A percentile compares a stretch with the other conserved stretches of the same genome.
These are phyloP conservation scores for Aaosphaeria arxii DNA, from an alignment of 2,329 filamentous ascomycete genomes.

Conservation along the genomic window DNA sequence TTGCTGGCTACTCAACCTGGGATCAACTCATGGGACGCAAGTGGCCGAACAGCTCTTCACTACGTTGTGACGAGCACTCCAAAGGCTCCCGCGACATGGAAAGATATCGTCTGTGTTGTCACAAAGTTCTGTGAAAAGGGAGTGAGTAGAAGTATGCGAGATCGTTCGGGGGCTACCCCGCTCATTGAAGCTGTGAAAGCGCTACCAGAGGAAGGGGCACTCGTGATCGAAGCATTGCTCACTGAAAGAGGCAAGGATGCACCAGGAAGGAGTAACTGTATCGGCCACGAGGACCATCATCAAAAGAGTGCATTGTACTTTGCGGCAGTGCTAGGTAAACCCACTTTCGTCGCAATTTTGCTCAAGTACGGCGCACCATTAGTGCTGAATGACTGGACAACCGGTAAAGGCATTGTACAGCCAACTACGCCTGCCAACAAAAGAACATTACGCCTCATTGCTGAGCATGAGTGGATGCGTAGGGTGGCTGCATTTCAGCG, in stretches of 20 bases:
- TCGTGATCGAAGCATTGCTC: constrained; percentile 23
- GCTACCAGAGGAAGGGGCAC: constrained; percentile 26
- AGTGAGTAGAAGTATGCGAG: constrained; percentile 30
- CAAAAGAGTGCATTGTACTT: constrained; percentile 24
- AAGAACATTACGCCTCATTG: constrained; percentile 17
- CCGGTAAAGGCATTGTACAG: constrained; percentile 8
- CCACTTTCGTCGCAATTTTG: constrained; percentile 20
- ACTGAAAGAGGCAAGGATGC: constrained; percentile 8
- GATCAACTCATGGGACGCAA: constrained; percentile 29
- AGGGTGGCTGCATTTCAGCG: constrained; percentile 16
- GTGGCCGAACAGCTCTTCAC: constrained; percentile 30
- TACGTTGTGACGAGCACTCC: constrained; percentile 24
- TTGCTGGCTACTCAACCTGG: constrained; percentile 25
- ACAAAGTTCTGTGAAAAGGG: constrained; percentile 27
- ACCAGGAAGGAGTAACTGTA: constrained; percentile 20
- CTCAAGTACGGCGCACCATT: constrained; percentile 26
- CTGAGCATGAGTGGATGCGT: constrained; percentile 25
- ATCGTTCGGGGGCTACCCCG: constrained; percentile 30
- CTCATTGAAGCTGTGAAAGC: constrained; percentile 29
- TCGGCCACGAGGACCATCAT: constrained; percentile 29
- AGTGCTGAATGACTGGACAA: constrained; percentile 22
- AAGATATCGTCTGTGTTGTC: constrained; percentile 20
- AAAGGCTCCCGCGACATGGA: constrained; percentile 18
- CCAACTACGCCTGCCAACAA: constrained; percentile 10
- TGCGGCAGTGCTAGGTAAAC: constrained; percentile 23